Evolutionary conservation across 176 grass and related monocot species (phyloP), one percentile per base, ranked within the genome.

Genomic region (Miscanthus lutarioriparius): DNA sequence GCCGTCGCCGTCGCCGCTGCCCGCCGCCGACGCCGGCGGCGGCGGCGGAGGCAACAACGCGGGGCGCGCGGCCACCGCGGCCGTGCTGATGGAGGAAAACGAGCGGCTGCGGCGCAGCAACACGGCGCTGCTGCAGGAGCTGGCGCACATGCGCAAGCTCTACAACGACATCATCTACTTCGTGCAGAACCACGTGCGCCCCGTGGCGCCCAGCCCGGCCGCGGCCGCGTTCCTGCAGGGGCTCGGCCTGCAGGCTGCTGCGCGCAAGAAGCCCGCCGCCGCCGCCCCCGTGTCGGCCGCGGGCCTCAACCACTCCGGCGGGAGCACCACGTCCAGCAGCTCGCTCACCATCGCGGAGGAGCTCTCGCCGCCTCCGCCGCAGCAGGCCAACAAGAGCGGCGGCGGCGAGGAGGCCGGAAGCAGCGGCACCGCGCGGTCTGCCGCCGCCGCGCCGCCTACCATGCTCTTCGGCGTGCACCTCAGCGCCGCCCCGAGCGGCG

Each of bases 101-200:
- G 96, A 98, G 79, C 86, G 89, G 80, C 86, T 98, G 35, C 85
- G 91, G 62, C 91, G 93, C 39, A 92, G 86, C 85, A 98, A 98
- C 86, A 77, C 85, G 67, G 81, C 96, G 17, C 81, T 98, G 85
- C 70, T 95, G 39, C 92, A 94, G 56, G 96, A 98, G 89, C 91
- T 98, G 20, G 83, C 77, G 5, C 96, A 98, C 85, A 98, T 98
- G 96, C 91, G 96, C 53, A 98, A 95, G 91, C 93, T 98, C 33
- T 98, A 98, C 87, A 98, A 95, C 88, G 96, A 98, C 87, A 98
- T 98, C 87, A 98, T 98, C 81, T 98, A 98, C 96, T 98, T 98
- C 70, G 93, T 98, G 64, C 96, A 95, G 87, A 98, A 98, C 93
- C 96, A 98, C 86, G 96, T 98, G 48, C 91, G 88, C 2, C 96